Percentiles rank a stretch among this genome's conserved stretches.
Conservation (phyloP, 768 basidiomycete genomes). For the Macrolepiota albuminosa region DNA sequence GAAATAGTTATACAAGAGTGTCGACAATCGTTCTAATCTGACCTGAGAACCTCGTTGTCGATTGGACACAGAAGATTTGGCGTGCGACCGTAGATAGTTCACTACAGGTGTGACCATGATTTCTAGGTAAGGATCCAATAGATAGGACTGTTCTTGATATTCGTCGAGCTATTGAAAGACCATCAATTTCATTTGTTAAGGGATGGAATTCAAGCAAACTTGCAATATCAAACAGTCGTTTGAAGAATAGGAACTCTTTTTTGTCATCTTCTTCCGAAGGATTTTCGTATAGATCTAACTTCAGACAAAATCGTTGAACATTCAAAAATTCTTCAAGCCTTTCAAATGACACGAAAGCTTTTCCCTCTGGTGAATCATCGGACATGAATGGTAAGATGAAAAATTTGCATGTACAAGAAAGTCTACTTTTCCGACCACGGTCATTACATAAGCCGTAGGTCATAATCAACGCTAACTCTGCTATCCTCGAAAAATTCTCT, state of each 20-base stretch:
- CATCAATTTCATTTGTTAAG: neutral
- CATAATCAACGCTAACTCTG: no score
- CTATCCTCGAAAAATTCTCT: neutral
- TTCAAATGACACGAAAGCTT: conserved; percentile 53
- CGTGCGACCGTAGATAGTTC: conserved; percentile 51
- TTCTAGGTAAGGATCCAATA: conserved; percentile 88
- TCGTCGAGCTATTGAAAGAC: conserved; percentile 59
- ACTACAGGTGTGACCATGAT: conserved; percentile 73
- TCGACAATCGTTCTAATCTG: conserved; percentile 49
- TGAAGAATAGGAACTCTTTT: conserved; percentile 35
- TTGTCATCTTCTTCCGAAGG: conserved; percentile 39
- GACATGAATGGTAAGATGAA: conserved; percentile 14
- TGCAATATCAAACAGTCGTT: conserved; percentile 48
- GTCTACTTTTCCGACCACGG: neutral
- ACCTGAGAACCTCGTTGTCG: conserved; percentile 24
- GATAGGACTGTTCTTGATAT: conserved; percentile 91
- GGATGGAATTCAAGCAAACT: conserved; percentile 19
- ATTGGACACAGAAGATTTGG: conserved; percentile 35
- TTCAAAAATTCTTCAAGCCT: conserved; percentile 54
- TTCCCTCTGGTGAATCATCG: conserved; percentile 39
- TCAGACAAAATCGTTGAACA: conserved; percentile 47
- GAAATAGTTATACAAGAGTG: conserved; percentile 72
- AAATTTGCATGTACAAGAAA: neutral
- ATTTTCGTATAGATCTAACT: conserved; percentile 37
- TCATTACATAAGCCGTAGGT: neutral